These are phyloP conservation scores for Anthracocystis panici-leucophaei DNA, from an alignment of 1,284 basidiomycete species.

Conservation along the genomic window DNA sequence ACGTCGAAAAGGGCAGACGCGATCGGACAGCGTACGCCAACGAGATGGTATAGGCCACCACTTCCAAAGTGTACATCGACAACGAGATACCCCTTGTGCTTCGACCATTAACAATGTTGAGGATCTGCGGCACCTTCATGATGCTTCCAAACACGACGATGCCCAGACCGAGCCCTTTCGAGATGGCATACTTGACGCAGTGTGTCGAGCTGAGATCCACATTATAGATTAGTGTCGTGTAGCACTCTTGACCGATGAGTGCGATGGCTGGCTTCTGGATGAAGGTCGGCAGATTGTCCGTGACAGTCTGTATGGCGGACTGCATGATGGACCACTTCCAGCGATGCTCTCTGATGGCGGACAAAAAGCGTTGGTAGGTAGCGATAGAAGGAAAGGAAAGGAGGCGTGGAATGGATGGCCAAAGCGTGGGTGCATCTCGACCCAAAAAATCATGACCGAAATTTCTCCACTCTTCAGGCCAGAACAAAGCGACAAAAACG, in stretches of 20 bases:
- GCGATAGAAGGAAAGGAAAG: not conserved
- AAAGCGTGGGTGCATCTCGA: too few species aligned
- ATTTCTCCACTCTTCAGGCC: not conserved
- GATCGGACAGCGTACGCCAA: slow-evolving; percentile 83
- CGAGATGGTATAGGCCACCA: slow-evolving; percentile 85
- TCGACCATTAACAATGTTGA: slow-evolving; percentile 73
- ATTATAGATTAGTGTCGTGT: slow-evolving; percentile 88
- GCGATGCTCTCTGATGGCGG: not conserved
- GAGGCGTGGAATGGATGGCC: not conserved
- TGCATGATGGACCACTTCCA: slow-evolving; percentile 64
- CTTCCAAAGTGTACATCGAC: slow-evolving; percentile 74
- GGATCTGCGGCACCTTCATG: slow-evolving; percentile 91
- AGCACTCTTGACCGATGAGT: slow-evolving; percentile 86
- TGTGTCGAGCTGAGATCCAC: slow-evolving; percentile 83
- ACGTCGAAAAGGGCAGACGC: slow-evolving; percentile 90
- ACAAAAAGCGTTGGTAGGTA: not conserved
- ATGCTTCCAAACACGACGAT: slow-evolving; percentile 93
- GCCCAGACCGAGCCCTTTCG: slow-evolving; percentile 90
- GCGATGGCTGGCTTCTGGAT: slow-evolving; percentile 82
- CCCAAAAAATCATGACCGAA: not conserved
- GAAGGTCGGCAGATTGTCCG: slow-evolving; percentile 79
- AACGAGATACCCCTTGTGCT: slow-evolving; percentile 85
- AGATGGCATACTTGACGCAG: slow-evolving; percentile 90
- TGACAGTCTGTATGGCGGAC: slow-evolving; percentile 71
- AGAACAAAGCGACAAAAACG: not conserved